phyloP scores from a whole-genome alignment of 768 basidiomycete species.

The Hydnum rufescens region DNA sequence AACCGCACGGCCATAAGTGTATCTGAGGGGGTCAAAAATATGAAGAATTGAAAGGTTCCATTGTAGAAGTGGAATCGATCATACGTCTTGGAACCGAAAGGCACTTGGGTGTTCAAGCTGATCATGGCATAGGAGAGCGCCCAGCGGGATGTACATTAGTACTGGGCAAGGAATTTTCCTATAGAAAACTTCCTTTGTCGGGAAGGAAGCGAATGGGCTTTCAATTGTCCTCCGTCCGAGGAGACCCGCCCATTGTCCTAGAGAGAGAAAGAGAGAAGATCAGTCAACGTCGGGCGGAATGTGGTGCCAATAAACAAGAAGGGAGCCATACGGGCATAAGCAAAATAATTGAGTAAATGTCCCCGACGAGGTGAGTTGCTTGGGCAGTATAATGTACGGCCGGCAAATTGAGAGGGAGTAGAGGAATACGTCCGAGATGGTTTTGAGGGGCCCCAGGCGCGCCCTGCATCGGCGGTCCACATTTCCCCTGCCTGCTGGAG shows the following conservation, averaged over 20 bases:
- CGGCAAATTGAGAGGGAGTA: slow-evolving; percentile 23
- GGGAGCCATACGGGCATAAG: too few species aligned
- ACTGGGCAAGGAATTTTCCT: too few species aligned
- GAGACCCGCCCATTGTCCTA: slow-evolving; percentile 17
- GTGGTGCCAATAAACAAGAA: too few species aligned
- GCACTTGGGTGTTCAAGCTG: slow-evolving; percentile 24
- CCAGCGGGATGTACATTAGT: slow-evolving; percentile 20
- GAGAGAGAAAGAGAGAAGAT: slow-evolving; percentile 13
- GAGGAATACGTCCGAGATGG: slow-evolving; percentile 18
- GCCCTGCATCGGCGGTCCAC: slow-evolving; percentile 20
- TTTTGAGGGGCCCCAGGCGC: slow-evolving; percentile 23
- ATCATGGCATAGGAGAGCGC: slow-evolving; percentile 25
- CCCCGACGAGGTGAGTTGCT: slow-evolving; percentile 26
- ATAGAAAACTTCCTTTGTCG: too few species aligned
- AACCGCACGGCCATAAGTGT: slow-evolving; percentile 16
- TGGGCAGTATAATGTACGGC: slow-evolving; percentile 18
- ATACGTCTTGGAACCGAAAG: slow-evolving; percentile 20
- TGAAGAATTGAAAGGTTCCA: too few species aligned
- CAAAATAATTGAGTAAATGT: too few species aligned
- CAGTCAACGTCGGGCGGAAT: too few species aligned
- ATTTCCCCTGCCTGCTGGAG: slow-evolving; percentile 18
- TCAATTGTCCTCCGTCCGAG: slow-evolving; percentile 17
- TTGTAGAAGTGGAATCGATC: too few species aligned
- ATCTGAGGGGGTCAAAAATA: too few species aligned
- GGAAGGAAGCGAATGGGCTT: too few species aligned